Evolutionary conservation across 306 rosid genomes (phyloP).

Genomic region (Quercus robur): DNA sequence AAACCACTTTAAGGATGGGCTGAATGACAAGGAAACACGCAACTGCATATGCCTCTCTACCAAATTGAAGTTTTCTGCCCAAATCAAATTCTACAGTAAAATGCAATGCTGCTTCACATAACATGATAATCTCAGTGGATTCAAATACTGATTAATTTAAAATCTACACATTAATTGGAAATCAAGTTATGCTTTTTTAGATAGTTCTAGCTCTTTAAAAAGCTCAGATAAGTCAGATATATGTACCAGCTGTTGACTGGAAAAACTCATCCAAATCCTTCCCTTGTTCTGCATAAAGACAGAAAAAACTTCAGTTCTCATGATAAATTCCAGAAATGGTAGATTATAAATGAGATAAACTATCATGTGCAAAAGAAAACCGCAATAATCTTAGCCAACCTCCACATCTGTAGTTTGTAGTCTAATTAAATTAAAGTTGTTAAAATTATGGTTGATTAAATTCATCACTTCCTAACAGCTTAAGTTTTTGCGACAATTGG

Average conservation of each 20-base stretch:
- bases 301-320: slow-evolving; percentile 3
- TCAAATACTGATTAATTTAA: not conserved
- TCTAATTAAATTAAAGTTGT: too few relatives aligned
- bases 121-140: not conserved
- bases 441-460: too few relatives aligned
- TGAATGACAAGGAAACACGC: too few relatives aligned
- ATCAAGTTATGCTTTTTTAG: not conserved
- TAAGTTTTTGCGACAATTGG: too few relatives aligned
- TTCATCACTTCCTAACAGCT: too few relatives aligned
- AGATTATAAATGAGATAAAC: not conserved
- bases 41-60: not conserved
- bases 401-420: not conserved
- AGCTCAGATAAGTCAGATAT: slow-evolving; percentile 2
- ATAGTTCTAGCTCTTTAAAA: not conserved
- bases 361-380: not conserved
- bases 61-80: not conserved
- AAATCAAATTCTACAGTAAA: not conserved
- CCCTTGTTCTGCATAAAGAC: slow-evolving; percentile 60
- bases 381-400: slow-evolving; percentile 4
- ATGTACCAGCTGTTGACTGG: slow-evolving; percentile 78
- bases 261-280: slow-evolving; percentile 84
- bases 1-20: too few relatives aligned
- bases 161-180: not conserved
- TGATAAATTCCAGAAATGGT: slow-evolving; percentile 13
- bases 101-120: not conserved